phyloP scores from a whole-genome alignment of 495 filamentous ascomycete genomes.

The Penicillium pulvis region DNA sequence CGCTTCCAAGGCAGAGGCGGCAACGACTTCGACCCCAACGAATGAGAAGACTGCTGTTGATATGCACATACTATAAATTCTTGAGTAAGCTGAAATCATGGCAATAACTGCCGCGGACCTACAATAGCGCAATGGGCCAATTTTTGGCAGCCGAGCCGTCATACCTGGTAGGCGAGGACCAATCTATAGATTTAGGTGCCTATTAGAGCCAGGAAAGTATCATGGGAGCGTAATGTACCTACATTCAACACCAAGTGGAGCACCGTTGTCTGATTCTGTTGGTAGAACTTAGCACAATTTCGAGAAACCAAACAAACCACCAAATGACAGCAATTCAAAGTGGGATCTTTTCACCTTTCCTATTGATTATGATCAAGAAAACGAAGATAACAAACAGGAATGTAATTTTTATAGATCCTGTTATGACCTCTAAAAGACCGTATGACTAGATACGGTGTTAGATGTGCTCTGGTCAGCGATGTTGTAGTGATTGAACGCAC shows the following conservation, averaged over 20 bases:
- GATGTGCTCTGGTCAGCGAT: not conserved
- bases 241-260: slow-evolving; percentile 23
- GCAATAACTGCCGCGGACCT: slow-evolving; percentile 11
- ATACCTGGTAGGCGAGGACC: slow-evolving; percentile 10
- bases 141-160: slow-evolving; percentile 30
- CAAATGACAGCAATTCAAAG: not conserved
- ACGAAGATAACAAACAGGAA: slow-evolving; percentile 33
- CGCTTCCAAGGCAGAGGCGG: slow-evolving; percentile 51
- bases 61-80: slow-evolving; percentile 34
- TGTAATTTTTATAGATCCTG: slow-evolving; percentile 40
- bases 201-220: not conserved
- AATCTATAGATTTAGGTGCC: slow-evolving; percentile 6
- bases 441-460: slow-evolving; percentile 29
- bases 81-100: slow-evolving; percentile 7
- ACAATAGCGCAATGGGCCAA: slow-evolving; percentile 38
- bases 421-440: slow-evolving; percentile 39
- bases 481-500: slow-evolving; percentile 19
- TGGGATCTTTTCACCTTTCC: slow-evolving; percentile 18
- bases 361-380: slow-evolving; percentile 29
- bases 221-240: not conserved
- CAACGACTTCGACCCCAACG: slow-evolving; percentile 47
- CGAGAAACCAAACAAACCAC: not conserved
- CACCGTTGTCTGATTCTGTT: slow-evolving; percentile 10
- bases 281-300: not conserved
- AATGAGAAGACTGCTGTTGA: slow-evolving; percentile 47